Evolutionary conservation across 108 stramenopile genomes (phyloP), one percentile per base, ranked within the genome.

Genomic region (Cyclotella cryptica): DNA sequence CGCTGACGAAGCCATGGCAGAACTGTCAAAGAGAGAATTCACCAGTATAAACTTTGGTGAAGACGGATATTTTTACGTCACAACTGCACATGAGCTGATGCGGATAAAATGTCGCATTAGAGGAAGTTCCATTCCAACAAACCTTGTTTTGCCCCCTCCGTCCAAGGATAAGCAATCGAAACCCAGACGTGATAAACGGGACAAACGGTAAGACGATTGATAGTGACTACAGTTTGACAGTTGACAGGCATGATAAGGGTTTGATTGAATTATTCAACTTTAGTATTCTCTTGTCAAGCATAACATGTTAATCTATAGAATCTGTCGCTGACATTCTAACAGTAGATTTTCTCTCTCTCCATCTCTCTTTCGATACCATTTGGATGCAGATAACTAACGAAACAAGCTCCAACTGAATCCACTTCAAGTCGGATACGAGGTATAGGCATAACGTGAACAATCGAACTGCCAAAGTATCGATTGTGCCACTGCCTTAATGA

Each of bases 11-110:
- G n/a, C n/a, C n/a, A n/a, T n/a, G n/a, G n/a, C n/a, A n/a, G n/a
- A n/a, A n/a, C n/a, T n/a, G n/a, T n/a, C n/a, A n/a, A n/a, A n/a
- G n/a, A n/a, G n/a, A n/a, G n/a, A n/a, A n/a, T n/a, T 28, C 58
- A 28, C 30, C 58, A 9, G 27, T n/a, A n/a, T 93, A 13, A 85
- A 84, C 18, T 70, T 93, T 78, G 91, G 91, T 6, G 87, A 87
- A 61, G 92, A 93, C 58, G 75, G 78, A 15, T 93, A 87, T 58
- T 54, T 91, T 4, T 93, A 93, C 79, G 44, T 89, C 30, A 77
- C 87, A 10, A 89, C 87, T 21, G 40, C 52, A 8, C 54, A 69
- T 53, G 52, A 71, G 57, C 63, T 93, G 17, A 75, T 71, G 59
- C 77, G 92, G 21, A 75, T 90, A 10, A 73, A 74, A 58, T 67